A percentile compares a stretch with the other conserved stretches of the same genome.
Conservation (phyloP, 108 stramenopile species). For the Cyclotella atomus region DNA sequence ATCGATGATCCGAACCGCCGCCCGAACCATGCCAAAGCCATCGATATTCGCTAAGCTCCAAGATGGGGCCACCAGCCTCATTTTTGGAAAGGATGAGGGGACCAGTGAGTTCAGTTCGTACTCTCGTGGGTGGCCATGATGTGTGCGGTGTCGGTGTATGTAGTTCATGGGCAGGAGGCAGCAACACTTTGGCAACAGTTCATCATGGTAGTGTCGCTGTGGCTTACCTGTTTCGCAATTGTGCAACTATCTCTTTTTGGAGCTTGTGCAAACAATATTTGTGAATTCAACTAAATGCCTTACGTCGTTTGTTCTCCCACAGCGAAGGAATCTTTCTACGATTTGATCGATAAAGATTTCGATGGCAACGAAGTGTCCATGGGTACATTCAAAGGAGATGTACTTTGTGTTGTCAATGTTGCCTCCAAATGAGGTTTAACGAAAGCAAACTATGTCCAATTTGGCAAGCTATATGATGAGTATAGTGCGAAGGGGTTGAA, state of each 20-base stretch:
- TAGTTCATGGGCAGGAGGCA: neutral
- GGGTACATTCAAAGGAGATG: slow-evolving; percentile 57
- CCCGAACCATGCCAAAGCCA: slow-evolving; percentile 18
- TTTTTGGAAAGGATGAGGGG: slow-evolving; percentile 32
- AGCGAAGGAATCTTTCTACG: slow-evolving; percentile 57
- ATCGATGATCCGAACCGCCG: slow-evolving; percentile 10
- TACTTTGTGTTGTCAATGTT: slow-evolving; percentile 79
- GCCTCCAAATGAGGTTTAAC: slow-evolving; percentile 72
- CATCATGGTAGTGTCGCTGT: too few species aligned
- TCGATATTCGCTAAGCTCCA: slow-evolving; percentile 28
- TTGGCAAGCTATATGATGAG: slow-evolving; percentile 56
- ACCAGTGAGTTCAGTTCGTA: slow-evolving; percentile 18
- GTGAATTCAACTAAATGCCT: too few species aligned
- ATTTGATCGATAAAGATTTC: slow-evolving; percentile 56
- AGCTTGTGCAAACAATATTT: too few species aligned
- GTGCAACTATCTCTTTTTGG: too few species aligned
- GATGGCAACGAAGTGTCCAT: slow-evolving; percentile 57
- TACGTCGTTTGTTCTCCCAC: too few species aligned
- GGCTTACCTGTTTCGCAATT: too few species aligned
- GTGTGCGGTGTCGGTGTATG: neutral
- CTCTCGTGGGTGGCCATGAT: neutral
- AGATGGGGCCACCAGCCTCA: slow-evolving; percentile 18
- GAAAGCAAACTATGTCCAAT: slow-evolving; percentile 57
- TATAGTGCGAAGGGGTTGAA: slow-evolving; percentile 60
- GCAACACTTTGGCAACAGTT: neutral